These are phyloP conservation scores for Cyberlindnera misumaiensis DNA, from an alignment of 805 yeast species.

Conservation along the genomic window DNA sequence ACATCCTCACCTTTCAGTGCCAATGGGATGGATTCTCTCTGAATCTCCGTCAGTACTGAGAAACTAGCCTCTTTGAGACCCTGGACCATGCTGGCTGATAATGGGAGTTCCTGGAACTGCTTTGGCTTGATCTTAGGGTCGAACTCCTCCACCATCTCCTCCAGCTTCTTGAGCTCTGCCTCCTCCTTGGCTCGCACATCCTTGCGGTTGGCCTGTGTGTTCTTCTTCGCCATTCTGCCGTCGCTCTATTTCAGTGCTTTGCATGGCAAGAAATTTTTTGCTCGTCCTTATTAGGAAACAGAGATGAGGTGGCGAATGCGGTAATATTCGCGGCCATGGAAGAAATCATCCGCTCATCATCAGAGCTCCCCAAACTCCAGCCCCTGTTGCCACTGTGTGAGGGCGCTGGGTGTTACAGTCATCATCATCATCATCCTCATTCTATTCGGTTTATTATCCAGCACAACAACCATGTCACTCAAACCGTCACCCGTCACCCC, in stretches of 20 bases:
- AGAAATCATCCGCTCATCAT: too few species aligned
- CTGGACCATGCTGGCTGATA: slow-evolving; percentile 52
- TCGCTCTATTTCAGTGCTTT: neutral
- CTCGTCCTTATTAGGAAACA: too few species aligned
- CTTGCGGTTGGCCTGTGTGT: slow-evolving; percentile 30
- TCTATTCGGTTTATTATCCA: too few species aligned
- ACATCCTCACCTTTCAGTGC: slow-evolving; percentile 83
- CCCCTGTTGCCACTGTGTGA: too few species aligned
- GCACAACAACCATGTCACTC: too few species aligned
- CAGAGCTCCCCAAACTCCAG: too few species aligned
- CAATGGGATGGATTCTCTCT: slow-evolving; percentile 66
- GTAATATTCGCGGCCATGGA: too few species aligned
- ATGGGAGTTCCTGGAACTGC: slow-evolving; percentile 73
- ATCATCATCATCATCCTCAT: too few species aligned
- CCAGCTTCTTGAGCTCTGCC: slow-evolving; percentile 35
- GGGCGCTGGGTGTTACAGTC: too few species aligned
- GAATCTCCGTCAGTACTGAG: slow-evolving; percentile 79
- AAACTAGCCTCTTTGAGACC: slow-evolving; percentile 81
- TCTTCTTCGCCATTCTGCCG: slow-evolving; percentile 30
- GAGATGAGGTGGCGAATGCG: too few species aligned
- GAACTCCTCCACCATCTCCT: slow-evolving; percentile 44
- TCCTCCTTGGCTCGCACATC: slow-evolving; percentile 30
- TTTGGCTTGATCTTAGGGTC: slow-evolving; percentile 36
- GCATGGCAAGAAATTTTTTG: too few species aligned
- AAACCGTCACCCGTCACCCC: slow-evolving; percentile 2